These are phyloP conservation scores for Botrytis sinoallii DNA, from an alignment of 2,329 filamentous ascomycete species.

Conservation along the genomic window DNA sequence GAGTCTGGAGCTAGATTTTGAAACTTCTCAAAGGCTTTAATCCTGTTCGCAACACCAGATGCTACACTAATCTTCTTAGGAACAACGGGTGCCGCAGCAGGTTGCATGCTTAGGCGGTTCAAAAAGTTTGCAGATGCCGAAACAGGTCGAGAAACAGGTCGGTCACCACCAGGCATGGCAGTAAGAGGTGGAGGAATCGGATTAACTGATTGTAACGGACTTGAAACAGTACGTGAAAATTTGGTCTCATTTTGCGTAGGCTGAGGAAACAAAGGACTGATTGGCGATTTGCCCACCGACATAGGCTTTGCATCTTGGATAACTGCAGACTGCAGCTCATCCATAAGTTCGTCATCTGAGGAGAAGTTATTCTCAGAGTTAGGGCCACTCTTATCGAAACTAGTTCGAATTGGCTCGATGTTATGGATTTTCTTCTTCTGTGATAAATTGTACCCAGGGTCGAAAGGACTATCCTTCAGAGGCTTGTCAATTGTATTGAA, in stretches of 20 bases:
- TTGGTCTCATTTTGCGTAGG: slow-evolving; percentile 29
- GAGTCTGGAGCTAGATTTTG: slow-evolving; percentile 47
- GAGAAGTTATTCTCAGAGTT: slow-evolving; percentile 49
- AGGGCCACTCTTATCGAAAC: slow-evolving; percentile 39
- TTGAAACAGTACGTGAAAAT: slow-evolving; percentile 39
- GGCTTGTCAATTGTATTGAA: background rate
- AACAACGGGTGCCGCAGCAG: slow-evolving; percentile 47
- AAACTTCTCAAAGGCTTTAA: slow-evolving; percentile 86
- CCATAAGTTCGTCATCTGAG: slow-evolving; percentile 80
- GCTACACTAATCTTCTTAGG: slow-evolving; percentile 77
- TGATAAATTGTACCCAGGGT: background rate
- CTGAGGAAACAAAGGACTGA: slow-evolving; percentile 58
- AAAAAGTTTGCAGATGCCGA: slow-evolving; percentile 55
- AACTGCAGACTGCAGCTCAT: slow-evolving; percentile 78
- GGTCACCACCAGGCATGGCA: slow-evolving; percentile 39
- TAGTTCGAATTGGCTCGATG: slow-evolving; percentile 55
- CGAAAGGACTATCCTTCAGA: slow-evolving; percentile 9
- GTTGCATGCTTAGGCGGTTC: slow-evolving; percentile 53
- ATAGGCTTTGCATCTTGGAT: slow-evolving; percentile 81
- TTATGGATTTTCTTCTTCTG: slow-evolving; percentile 30
- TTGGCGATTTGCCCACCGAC: slow-evolving; percentile 78
- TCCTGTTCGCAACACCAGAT: slow-evolving; percentile 88
- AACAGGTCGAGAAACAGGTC: slow-evolving; percentile 32
- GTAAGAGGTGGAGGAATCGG: slow-evolving; percentile 42
- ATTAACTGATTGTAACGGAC: slow-evolving; percentile 37